Percentiles rank a stretch among this genome's conserved stretches.
Evolutionary conservation across 2,329 filamentous ascomycete species (phyloP).

Genomic region (Colletotrichum simmondsii): DNA sequence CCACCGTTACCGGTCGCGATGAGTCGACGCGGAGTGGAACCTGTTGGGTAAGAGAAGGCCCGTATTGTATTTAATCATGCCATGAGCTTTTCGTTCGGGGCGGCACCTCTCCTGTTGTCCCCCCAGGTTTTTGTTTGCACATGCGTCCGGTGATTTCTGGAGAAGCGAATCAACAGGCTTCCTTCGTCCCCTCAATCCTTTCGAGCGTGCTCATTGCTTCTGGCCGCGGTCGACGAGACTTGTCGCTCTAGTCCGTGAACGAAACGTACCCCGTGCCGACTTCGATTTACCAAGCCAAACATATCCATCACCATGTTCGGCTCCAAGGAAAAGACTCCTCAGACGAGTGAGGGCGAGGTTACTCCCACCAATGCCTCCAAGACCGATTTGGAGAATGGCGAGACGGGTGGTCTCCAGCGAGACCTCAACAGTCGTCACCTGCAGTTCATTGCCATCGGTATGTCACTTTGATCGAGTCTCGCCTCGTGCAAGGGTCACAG

Average conservation of each 20-base stretch:
- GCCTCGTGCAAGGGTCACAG: background rate
- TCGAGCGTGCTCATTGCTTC: constrained; percentile 4
- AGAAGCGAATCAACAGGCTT: constrained; percentile 27
- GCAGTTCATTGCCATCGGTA: constrained; percentile 62
- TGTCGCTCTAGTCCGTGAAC: constrained; percentile 9
- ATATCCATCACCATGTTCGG: constrained; percentile 19
- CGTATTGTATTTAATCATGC: constrained; percentile 31
- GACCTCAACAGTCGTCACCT: constrained; percentile 53
- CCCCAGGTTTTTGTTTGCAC: constrained; percentile 26
- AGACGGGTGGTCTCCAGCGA: constrained; percentile 48
- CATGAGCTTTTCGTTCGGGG: constrained; percentile 4
- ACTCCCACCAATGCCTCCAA: constrained; percentile 34
- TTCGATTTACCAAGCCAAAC: background rate
- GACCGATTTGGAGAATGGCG: constrained; percentile 50
- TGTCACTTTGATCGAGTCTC: constrained; percentile 1
- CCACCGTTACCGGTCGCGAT: constrained; percentile 30
- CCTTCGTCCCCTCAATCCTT: constrained; percentile 10
- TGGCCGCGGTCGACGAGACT: constrained; percentile 21
- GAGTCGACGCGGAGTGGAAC: constrained; percentile 32
- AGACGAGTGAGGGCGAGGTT: constrained; percentile 29
- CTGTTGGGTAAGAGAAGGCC: constrained; percentile 24
- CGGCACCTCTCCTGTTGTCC: constrained; percentile 13
- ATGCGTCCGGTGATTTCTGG: constrained; percentile 25
- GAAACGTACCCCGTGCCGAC: background rate
- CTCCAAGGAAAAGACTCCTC: constrained; percentile 31